These are phyloP conservation scores for Panaeolus papilionaceus DNA, from an alignment of 768 basidiomycete genomes.

Conservation along the genomic window DNA sequence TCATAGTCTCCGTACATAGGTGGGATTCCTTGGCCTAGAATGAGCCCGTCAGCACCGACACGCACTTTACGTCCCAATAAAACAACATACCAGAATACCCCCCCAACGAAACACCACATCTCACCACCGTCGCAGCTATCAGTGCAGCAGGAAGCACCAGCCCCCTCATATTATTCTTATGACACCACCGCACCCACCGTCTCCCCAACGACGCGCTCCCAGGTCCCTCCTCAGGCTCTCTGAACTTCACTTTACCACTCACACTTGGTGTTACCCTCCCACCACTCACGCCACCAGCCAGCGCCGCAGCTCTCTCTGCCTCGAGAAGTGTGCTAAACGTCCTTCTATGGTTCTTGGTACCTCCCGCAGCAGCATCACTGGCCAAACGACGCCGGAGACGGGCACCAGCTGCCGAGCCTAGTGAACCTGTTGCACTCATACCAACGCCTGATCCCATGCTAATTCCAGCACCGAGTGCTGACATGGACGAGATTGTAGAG, in stretches of 20 bases:
- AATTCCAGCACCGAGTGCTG: not conserved
- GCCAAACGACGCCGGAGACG: slow-evolving; percentile 18
- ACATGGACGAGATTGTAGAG: slow-evolving; percentile 15
- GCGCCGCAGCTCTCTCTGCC: not conserved
- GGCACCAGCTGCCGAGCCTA: slow-evolving; percentile 14
- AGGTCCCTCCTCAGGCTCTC: slow-evolving; percentile 35
- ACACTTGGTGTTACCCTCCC: slow-evolving; percentile 20
- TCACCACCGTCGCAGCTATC: slow-evolving; percentile 61
- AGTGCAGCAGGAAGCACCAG: slow-evolving; percentile 67
- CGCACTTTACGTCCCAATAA: not conserved
- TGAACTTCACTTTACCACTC: slow-evolving; percentile 27
- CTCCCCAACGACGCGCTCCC: slow-evolving; percentile 45
- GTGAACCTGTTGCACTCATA: not conserved
- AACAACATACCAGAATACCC: slow-evolving; percentile 79
- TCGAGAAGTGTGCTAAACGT: not conserved
- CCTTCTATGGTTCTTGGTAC: slow-evolving; percentile 1
- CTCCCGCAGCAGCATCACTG: not conserved
- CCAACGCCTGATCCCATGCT: slow-evolving; percentile 3
- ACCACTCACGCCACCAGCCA: slow-evolving; percentile 1
- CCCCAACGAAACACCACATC: slow-evolving; percentile 75
- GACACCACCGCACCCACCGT: slow-evolving; percentile 83
- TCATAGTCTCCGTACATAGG: slow-evolving; percentile 95
- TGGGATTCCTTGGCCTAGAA: slow-evolving; percentile 67
- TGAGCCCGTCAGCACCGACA: slow-evolving; percentile 8
- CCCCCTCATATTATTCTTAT: slow-evolving; percentile 61